A percentile compares a stretch with the other conserved stretches of the same genome.
Evolutionary conservation across 177 flowering plant genomes (phyloP).

Genomic region (Vitis hybrid): DNA sequence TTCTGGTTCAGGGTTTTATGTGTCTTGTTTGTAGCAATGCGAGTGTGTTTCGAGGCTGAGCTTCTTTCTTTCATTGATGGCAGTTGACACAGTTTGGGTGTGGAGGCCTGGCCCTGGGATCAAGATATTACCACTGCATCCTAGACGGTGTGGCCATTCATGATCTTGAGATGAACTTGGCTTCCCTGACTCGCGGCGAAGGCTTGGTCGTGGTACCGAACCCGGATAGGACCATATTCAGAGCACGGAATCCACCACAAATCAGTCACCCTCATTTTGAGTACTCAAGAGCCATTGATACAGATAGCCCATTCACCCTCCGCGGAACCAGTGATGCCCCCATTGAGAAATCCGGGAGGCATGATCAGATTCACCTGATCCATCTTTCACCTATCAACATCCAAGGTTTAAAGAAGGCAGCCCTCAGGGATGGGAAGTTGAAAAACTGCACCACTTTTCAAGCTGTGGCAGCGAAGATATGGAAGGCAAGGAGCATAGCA

Average conservation of each 20-base stretch:
- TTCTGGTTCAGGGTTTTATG: too few relatives aligned
- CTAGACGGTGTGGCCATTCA: slow-evolving; percentile 23
- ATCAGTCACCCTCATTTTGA: slow-evolving; percentile 29
- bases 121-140: slow-evolving; percentile 26
- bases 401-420: slow-evolving; percentile 16
- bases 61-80: not conserved
- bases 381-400: slow-evolving; percentile 18
- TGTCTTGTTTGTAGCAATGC: too few relatives aligned
- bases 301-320: not conserved
- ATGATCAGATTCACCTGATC: slow-evolving; percentile 5
- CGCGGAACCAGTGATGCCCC: too few relatives aligned
- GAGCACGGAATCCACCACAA: slow-evolving; percentile 26
- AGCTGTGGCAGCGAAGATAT: slow-evolving; percentile 31
- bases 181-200: slow-evolving; percentile 26
- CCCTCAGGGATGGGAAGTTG: slow-evolving; percentile 10
- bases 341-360: too few relatives aligned
- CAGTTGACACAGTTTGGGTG: slow-evolving; percentile 36
- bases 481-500: slow-evolving; percentile 36
- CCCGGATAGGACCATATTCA: slow-evolving; percentile 27
- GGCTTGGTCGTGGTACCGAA: slow-evolving; percentile 16
- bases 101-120: slow-evolving; percentile 32
- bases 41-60: too few relatives aligned
- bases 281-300: slow-evolving; percentile 17
- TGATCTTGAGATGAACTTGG: slow-evolving; percentile 24
- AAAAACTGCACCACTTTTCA: slow-evolving; percentile 26